Evolutionary conservation across 169 alveolate species (phyloP).

Genomic region (Amoebophrya sp.): DNA sequence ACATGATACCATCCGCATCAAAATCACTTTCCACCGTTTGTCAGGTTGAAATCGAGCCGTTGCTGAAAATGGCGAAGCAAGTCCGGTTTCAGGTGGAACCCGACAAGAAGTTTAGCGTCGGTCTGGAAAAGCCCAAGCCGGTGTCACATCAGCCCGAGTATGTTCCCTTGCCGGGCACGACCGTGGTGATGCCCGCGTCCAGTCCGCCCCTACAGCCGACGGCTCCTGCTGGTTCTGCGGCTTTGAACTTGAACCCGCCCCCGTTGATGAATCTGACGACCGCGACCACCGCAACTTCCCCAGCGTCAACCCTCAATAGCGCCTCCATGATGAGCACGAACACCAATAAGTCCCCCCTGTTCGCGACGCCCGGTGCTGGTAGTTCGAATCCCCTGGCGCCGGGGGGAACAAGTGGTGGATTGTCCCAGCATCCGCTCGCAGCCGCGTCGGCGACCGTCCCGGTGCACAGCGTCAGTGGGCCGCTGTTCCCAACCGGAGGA

Average conservation of each 20-base stretch:
- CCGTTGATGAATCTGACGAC: too few species aligned
- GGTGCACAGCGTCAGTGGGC: too few species aligned
- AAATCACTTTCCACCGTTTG: too few species aligned
- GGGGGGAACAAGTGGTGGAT: too few species aligned
- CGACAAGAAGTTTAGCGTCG: not conserved
- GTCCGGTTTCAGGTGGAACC: not conserved
- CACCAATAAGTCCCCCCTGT: not conserved
- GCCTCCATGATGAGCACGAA: not conserved
- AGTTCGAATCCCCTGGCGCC: too few species aligned
- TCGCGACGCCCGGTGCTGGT: not conserved
- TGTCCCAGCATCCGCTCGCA: too few species aligned
- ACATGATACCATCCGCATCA: too few species aligned
- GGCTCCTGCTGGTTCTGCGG: too few species aligned
- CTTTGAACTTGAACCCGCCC: too few species aligned
- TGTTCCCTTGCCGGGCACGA: too few species aligned
- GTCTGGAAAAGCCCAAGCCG: not conserved
- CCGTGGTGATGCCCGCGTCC: not conserved
- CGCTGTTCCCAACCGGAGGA: too few species aligned
- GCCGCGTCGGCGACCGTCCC: too few species aligned
- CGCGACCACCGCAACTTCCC: not conserved
- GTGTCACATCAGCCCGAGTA: not conserved
- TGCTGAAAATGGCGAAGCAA: conserved; percentile 3
- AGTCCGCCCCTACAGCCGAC: not conserved
- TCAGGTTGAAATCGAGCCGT: not conserved
- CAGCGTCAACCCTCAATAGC: not conserved